Evolutionary conservation across 345 rosid genomes (phyloP).

Genomic region (Populus ilicifolia): DNA sequence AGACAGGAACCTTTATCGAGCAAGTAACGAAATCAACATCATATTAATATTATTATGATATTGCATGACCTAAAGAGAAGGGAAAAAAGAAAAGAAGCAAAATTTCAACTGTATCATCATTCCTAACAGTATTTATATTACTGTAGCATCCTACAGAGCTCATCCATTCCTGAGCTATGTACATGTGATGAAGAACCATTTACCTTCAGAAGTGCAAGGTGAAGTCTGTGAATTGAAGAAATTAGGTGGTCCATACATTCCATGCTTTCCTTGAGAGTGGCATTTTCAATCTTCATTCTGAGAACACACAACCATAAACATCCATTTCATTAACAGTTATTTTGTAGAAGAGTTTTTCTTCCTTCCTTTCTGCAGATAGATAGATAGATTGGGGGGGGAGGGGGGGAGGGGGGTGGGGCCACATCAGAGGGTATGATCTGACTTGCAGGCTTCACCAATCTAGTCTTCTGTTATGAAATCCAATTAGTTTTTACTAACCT

Average conservation of each 20-base stretch:
- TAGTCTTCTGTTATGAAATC: not conserved
- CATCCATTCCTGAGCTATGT: not conserved
- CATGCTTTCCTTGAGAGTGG: constrained; percentile 81
- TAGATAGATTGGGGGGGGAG: no score
- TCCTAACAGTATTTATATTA: not conserved
- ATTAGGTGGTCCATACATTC: constrained; percentile 80
- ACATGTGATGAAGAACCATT: not conserved
- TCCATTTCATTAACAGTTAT: not conserved
- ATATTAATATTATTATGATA: not conserved
- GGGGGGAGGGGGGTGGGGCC: not conserved
- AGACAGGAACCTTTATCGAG: constrained; percentile 5
- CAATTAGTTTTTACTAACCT: constrained; percentile 45
- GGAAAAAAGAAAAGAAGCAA: constrained; percentile 1
- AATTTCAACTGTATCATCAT: not conserved
- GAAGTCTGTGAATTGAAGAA: constrained; percentile 74
- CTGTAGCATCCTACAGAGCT: not conserved
- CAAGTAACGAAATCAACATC: not conserved
- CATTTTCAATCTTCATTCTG: constrained; percentile 89
- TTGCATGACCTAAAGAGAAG: not conserved
- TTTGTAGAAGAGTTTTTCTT: not conserved
- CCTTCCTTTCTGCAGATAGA: no score
- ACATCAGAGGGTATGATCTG: not conserved
- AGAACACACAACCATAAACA: not conserved
- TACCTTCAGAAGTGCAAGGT: constrained; percentile 74
- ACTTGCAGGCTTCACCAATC: constrained; percentile 4